Percentiles rank a stretch among this genome's conserved stretches.
phyloP scores from a whole-genome alignment of 805 yeast species.

The Candida rishiriensis region DNA sequence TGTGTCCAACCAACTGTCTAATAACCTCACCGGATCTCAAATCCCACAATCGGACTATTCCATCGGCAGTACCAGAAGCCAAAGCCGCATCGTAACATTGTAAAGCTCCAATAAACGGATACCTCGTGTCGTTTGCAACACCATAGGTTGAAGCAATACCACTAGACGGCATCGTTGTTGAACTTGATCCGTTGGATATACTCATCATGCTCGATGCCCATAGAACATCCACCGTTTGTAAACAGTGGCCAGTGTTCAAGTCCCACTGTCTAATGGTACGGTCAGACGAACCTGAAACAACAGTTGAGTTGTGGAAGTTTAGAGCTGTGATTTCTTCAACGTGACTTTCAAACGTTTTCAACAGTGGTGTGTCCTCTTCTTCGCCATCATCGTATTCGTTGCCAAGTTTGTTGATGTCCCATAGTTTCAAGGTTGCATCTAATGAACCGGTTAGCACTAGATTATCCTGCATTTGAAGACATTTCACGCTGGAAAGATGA shows the following conservation, averaged over 20 bases:
- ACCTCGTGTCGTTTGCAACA: slow-evolving; percentile 6
- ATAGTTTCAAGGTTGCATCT: slow-evolving; percentile 59
- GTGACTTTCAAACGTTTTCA: slow-evolving; percentile 57
- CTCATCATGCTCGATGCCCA: slow-evolving; percentile 46
- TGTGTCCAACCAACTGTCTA: slow-evolving; percentile 59
- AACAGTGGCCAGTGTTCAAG: slow-evolving; percentile 55
- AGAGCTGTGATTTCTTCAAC: slow-evolving; percentile 63
- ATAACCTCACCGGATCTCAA: slow-evolving; percentile 64
- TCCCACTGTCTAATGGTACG: slow-evolving; percentile 77
- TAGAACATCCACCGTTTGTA: slow-evolving; percentile 65
- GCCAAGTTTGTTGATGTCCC: slow-evolving; percentile 42
- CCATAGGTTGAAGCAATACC: slow-evolving; percentile 5
- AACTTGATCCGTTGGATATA: slow-evolving; percentile 4
- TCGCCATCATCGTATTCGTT: too few relatives aligned
- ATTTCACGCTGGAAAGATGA: slow-evolving; percentile 54
- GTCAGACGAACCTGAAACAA: slow-evolving; percentile 69
- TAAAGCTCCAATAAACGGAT: slow-evolving; percentile 56
- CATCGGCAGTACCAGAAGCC: slow-evolving; percentile 77
- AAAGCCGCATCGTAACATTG: slow-evolving; percentile 73
- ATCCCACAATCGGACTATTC: slow-evolving; percentile 74
- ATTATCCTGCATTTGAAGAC: slow-evolving; percentile 54
- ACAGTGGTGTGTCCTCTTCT: slow-evolving; percentile 31
- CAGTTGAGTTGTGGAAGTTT: slow-evolving; percentile 45
- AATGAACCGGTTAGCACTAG: slow-evolving; percentile 52
- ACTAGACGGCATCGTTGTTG: slow-evolving; percentile 9